Evolutionary conservation across 495 filamentous ascomycete genomes (phyloP), one percentile per base, ranked within the genome.

Genomic region (Penicillium coffeae): DNA sequence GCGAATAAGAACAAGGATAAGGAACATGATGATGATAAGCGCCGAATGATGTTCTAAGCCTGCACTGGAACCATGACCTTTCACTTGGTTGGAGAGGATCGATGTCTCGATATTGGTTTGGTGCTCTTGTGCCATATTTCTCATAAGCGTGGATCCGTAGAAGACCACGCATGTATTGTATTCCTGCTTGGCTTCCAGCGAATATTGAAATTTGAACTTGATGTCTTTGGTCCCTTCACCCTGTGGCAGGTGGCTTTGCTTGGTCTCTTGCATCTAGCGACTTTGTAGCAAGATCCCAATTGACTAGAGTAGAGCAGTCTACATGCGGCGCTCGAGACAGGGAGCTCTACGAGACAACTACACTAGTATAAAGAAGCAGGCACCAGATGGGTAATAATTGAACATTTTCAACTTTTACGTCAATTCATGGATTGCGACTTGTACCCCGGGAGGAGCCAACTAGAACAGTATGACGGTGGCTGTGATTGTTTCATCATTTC

Each of bases 1-100:
- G 73, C 76, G 19, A 77, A 80, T 59, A 77, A 77, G 48, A 62
- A 71, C 32, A 67, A 76, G 21, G 56, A 64, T n/a, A 47, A 58
- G 27, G 47, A 52, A 33, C 16, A 63, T 27, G 42, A 63, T 47
- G 30, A 61, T 52, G 54, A 56, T 51, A 48, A 65, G 63, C 50
- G 45, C 45, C 62, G 59, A 13, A 62, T 65, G 62, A 54, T 74
- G 58, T 62, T 64, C 37, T 55, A 35, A 47, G 43, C 42, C 10
- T 21, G 19, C 16, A 19, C 32, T 8, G 3, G 30, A 12, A 9
- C 12, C 4, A 34, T 20, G 8, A 30, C 25, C 14, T 18, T n/a
- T 44, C 35, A n/a, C 15, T 41, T 22, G 19, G 25, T 37, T 35
- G 36, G 35, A 34, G 16, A 56, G 42, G 25, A 20, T 47, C 22